Percentiles rank a stretch among this genome's conserved stretches.
These are phyloP conservation scores for Syzygium malaccense DNA, from an alignment of 441 rosid genomes.

Conservation along the genomic window DNA sequence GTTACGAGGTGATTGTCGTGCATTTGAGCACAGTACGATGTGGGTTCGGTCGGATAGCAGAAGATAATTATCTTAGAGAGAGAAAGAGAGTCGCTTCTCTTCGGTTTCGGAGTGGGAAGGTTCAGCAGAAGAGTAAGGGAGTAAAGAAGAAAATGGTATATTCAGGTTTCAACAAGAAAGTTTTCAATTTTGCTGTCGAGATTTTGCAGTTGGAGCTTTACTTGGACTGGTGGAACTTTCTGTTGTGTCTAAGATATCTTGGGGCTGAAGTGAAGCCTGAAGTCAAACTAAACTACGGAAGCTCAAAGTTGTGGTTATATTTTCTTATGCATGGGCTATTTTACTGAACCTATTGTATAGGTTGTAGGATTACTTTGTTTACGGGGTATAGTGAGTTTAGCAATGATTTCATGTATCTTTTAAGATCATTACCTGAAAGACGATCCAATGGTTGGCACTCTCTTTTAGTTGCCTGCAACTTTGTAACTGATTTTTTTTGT, in stretches of 20 bases:
- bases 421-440: background rate
- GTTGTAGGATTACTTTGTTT: background rate
- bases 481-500: background rate
- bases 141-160: background rate
- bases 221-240: background rate
- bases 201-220: background rate
- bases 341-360: background rate
- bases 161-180: background rate
- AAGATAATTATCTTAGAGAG: background rate
- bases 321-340: background rate
- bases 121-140: background rate
- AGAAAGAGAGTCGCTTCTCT: background rate
- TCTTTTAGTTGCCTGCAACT: background rate
- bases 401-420: background rate
- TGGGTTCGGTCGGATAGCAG: background rate
- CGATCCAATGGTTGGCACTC: background rate
- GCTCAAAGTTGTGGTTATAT: background rate
- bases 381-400: background rate
- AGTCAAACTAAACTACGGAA: background rate
- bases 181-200: background rate
- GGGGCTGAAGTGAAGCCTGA: background rate
- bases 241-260: background rate
- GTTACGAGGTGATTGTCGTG: background rate
- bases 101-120: background rate
- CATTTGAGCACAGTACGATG: background rate